These are phyloP conservation scores for Globisporangium ultimum DNA, from an alignment of 352 stramenopile genomes.

Conservation along the genomic window DNA sequence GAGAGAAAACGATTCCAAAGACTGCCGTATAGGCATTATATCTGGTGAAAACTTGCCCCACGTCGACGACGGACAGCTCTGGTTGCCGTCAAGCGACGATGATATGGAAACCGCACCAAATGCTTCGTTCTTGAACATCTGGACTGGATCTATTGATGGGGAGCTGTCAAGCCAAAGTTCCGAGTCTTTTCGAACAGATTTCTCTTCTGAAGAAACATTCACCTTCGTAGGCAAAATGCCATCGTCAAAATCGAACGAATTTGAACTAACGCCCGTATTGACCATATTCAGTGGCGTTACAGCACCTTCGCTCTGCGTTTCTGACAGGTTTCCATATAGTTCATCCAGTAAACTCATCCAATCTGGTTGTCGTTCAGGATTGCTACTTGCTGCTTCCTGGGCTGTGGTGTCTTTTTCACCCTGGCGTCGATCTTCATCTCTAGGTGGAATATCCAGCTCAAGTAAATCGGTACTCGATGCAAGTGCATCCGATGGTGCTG, in stretches of 20 bases:
- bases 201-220: not conserved
- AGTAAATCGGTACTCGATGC: not conserved
- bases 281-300: not conserved
- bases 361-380: not conserved
- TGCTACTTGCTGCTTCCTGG: not conserved
- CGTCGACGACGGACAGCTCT: constrained; percentile 9
- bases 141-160: not conserved
- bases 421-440: not conserved
- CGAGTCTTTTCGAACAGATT: not conserved
- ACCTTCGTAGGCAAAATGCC: not conserved
- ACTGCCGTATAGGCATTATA: constrained; percentile 37
- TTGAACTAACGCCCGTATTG: not conserved
- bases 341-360: constrained; percentile 8
- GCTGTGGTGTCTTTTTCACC: not conserved
- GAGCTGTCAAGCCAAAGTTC: too few relatives aligned
- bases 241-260: not conserved
- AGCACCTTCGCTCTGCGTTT: too few relatives aligned
- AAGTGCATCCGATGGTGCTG: not conserved
- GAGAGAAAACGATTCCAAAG: constrained; percentile 5
- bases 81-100: constrained; percentile 3
- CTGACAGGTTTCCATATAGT: not conserved
- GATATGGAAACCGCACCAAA: not conserved
- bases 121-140: not conserved
- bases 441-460: not conserved
- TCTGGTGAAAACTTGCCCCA: constrained; percentile 54